Evolutionary conservation across 2,329 filamentous ascomycete genomes (phyloP).

Genomic region (Emericellopsis cladophorae): DNA sequence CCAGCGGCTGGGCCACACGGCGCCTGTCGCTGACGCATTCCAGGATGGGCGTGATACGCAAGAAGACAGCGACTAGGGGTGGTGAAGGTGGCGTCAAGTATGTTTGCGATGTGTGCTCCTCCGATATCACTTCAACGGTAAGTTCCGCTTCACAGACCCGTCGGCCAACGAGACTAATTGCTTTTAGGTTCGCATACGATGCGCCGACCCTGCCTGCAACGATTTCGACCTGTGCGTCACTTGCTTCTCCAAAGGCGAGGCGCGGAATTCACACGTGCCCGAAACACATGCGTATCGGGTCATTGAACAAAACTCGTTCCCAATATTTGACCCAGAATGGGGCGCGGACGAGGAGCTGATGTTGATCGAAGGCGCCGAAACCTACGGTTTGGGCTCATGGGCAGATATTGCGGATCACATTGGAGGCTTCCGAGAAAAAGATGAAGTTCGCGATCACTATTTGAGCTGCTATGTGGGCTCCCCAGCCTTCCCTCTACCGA

Average conservation of each 20-base stretch:
- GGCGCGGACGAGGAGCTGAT: slow-evolving; percentile 95
- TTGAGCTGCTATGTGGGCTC: slow-evolving; percentile 78
- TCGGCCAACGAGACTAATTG: not conserved
- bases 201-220: slow-evolving; percentile 68
- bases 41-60: slow-evolving; percentile 84
- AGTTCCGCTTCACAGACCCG: slow-evolving; percentile 18
- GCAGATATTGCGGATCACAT: slow-evolving; percentile 97
- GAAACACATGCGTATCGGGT: slow-evolving; percentile 80
- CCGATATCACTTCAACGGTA: slow-evolving; percentile 94
- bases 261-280: slow-evolving; percentile 75
- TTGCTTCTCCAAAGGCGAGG: slow-evolving; percentile 76
- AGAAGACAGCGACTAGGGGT: slow-evolving; percentile 78
- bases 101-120: slow-evolving; percentile 92
- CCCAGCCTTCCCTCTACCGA: slow-evolving; percentile 71
- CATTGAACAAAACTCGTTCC: slow-evolving; percentile 96
- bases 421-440: slow-evolving; percentile 84
- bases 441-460: slow-evolving; percentile 94
- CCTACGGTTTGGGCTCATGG: slow-evolving; percentile 94
- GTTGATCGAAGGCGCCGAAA: slow-evolving; percentile 85
- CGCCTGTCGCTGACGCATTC: not conserved
- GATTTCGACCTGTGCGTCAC: slow-evolving; percentile 96
- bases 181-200: slow-evolving; percentile 78
- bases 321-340: slow-evolving; percentile 91
- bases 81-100: slow-evolving; percentile 89
- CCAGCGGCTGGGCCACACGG: not conserved